These are phyloP conservation scores for Basidiobolus heterosporus DNA, from an alignment of 371 early-diverging fungal species.

Conservation along the genomic window DNA sequence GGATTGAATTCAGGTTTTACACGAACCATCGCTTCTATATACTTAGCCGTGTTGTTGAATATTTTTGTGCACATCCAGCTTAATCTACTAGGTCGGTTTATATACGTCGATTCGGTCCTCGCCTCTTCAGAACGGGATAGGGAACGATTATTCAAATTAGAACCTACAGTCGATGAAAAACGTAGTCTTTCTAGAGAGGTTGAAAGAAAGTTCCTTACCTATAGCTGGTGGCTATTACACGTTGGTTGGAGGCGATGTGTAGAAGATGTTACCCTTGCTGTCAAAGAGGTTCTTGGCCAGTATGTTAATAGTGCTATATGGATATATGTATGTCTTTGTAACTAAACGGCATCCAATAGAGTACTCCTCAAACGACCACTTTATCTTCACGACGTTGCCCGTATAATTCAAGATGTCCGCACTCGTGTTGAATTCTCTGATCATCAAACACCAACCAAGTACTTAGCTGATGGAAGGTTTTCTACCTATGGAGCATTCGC, in stretches of 20 bases:
- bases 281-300: conserved; percentile 45
- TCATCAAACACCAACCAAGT: not conserved
- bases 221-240: conserved; percentile 83
- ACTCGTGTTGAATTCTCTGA: conserved; percentile 8
- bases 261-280: conserved; percentile 39
- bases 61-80: conserved; percentile 73
- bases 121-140: conserved; percentile 19
- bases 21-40: conserved; percentile 61
- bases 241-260: conserved; percentile 68
- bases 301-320: conserved; percentile 11
- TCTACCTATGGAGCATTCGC: not conserved
- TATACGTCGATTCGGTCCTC: conserved; percentile 75
- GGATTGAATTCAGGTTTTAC: conserved; percentile 41
- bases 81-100: conserved; percentile 76
- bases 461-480: not conserved
- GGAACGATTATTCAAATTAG: conserved; percentile 14
- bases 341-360: not conserved
- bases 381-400: not conserved
- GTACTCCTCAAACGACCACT: not conserved
- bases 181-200: conserved; percentile 25
- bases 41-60: conserved; percentile 61
- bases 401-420: not conserved
- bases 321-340: conserved; percentile 1
- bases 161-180: conserved; percentile 11
- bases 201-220: conserved; percentile 69